Base-by-base conservation (phyloP, 2,329 filamentous ascomycete genomes). In the Torrubiellomyces zombiae region DNA sequence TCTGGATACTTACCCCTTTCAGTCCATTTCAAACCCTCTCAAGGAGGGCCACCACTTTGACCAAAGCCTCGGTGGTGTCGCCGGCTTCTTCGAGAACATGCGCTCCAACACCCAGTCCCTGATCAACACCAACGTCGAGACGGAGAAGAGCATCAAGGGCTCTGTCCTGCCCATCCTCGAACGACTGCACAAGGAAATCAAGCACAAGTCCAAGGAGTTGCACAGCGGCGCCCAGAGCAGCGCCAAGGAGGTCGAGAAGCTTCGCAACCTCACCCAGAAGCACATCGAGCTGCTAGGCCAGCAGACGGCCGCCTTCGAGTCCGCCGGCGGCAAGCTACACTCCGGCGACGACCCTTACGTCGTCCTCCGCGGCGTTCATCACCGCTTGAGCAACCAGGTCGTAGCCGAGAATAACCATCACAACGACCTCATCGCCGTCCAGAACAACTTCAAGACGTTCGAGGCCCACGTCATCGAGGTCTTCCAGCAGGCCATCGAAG, bases 331-430 rank as follows among this genome's bases (percentile, higher is more conserved):
- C 31, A 77, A 69, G 43, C 56, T 86, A 38, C 66, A 68, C 21
- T 67, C 80, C 2, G 44, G 56, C 9, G 72, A 93, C 17, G 89
- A 98, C 47, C 89, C 89, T 4, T 98, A 95, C 45, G 65, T 95
- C 28, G 49, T 95, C 22, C 70, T 76, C 40, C 74, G 86, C 16
- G 79, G 80, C 31, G 73, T 94, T 29, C 56, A 80, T 35, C 68
- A 94, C 56, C 74, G 83, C 21, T 61, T 98, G 28, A 75, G 81
- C 63, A 86, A 79, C 58, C 89, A 98, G 57, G 69, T 95, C 18
- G 60, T 81, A 23, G 82, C 93, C 45, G 89, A 98, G 59, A 98
- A 98, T 63, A 91, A 85, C 59, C 86, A 91, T 55, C 72, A 76
- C 35, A 81, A 92, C 46, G 89, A 98, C 46, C 66, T 95, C 29